phyloP scores from a whole-genome alignment of 2,329 filamentous ascomycete genomes.

The Chaetomiaceae sp. region DNA sequence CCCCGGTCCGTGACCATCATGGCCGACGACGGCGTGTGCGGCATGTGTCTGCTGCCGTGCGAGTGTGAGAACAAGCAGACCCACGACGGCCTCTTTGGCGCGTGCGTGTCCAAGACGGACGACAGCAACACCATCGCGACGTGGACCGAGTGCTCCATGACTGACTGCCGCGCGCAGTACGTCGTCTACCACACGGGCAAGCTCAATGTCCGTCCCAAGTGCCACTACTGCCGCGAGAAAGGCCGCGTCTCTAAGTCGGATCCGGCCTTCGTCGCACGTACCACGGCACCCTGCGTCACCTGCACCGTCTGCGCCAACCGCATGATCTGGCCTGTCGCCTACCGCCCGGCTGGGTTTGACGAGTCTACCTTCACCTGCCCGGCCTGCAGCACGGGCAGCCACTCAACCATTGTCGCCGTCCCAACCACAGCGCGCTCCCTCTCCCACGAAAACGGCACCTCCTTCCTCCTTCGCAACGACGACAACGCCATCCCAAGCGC shows the following conservation, averaged over 20 bases:
- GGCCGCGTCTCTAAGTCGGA: constrained; percentile 3
- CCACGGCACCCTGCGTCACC: constrained; percentile 38
- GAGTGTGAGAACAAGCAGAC: constrained; percentile 25
- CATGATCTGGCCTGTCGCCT: constrained; percentile 44
- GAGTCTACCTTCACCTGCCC: constrained; percentile 36
- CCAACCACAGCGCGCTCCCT: constrained; percentile 38
- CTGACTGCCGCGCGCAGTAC: constrained; percentile 45
- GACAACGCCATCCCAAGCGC: constrained; percentile 32
- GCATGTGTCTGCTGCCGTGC: constrained; percentile 34
- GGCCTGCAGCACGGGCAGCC: constrained; percentile 34
- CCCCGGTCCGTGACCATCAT: constrained; percentile 49
- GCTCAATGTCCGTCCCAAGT: constrained; percentile 44
- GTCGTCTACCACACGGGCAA: constrained; percentile 42
- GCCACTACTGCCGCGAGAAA: constrained; percentile 42
- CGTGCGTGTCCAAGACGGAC: constrained; percentile 33
- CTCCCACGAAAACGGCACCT: constrained; percentile 37
- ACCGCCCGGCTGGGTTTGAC: constrained; percentile 36
- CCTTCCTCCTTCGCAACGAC: constrained; percentile 43
- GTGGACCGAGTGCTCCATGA: constrained; percentile 47
- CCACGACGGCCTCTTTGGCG: constrained; percentile 22
- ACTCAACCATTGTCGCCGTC: constrained; percentile 34
- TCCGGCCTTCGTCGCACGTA: constrained; percentile 3
- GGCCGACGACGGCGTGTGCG: constrained; percentile 37
- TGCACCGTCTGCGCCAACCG: constrained; percentile 43
- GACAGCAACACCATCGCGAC: constrained; percentile 31